Conservation (phyloP, 1,139 yeast genomes). For the Scheffersomyces insectosa region DNA sequence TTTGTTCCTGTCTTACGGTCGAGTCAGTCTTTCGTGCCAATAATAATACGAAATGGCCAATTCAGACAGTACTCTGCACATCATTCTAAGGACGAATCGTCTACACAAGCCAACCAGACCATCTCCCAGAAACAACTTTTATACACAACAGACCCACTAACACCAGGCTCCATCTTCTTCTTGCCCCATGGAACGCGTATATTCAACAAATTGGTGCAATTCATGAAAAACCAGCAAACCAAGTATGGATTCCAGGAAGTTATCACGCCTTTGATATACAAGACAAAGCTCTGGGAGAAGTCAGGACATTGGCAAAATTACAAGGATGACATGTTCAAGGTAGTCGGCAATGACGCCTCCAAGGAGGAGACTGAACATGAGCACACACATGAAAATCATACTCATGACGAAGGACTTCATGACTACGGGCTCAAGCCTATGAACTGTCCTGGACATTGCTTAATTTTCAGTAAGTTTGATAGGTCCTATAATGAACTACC, state of each 20-base stretch:
- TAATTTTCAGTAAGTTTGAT: constrained; percentile 78
- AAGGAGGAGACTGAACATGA: constrained; percentile 23
- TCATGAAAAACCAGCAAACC: constrained; percentile 83
- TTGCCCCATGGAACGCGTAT: constrained; percentile 89
- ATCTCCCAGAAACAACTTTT: constrained; percentile 68
- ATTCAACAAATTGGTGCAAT: constrained; percentile 72
- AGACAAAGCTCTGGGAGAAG: constrained; percentile 80
- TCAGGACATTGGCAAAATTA: constrained; percentile 98
- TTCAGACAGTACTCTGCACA: constrained; percentile 1
- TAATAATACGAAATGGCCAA: too few relatives aligned
- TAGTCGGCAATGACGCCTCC: constrained; percentile 49
- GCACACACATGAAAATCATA: constrained; percentile 17
- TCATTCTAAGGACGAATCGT: constrained; percentile 15
- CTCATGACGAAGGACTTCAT: constrained; percentile 30
- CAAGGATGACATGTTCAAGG: constrained; percentile 91
- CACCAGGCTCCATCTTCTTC: constrained; percentile 90
- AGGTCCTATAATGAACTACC: constrained; percentile 91
- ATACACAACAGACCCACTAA: constrained; percentile 71
- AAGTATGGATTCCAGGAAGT: constrained; percentile 90
- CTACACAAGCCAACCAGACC: constrained; percentile 45
- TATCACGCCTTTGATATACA: constrained; percentile 87
- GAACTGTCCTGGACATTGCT: constrained; percentile 99
- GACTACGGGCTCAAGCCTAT: constrained; percentile 90
- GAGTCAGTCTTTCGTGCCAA: too few relatives aligned
- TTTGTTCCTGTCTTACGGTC: too few relatives aligned